These are phyloP conservation scores for Podospora pseudoanserina DNA, from an alignment of 495 filamentous ascomycete species.

Conservation along the genomic window DNA sequence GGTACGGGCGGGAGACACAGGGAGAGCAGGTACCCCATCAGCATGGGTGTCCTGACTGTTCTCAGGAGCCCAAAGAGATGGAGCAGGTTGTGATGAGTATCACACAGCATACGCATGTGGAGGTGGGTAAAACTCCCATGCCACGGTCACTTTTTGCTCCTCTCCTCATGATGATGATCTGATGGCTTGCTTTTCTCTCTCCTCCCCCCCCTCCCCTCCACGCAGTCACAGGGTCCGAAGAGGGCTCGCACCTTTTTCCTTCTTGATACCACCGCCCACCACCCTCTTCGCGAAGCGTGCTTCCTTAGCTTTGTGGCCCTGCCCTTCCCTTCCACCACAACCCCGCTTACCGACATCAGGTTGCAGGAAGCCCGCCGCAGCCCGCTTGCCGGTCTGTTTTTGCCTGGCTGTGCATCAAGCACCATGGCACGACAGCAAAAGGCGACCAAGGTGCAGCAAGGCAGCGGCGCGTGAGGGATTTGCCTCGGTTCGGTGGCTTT, in stretches of 20 bases:
- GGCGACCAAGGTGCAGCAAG: neutral
- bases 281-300: neutral
- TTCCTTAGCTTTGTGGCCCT: neutral
- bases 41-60: constrained; percentile 1
- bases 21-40: constrained; percentile 21
- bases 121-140: neutral
- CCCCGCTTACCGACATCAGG: constrained; percentile 1
- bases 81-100: neutral
- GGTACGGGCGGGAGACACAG: constrained; percentile 7
- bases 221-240: constrained; percentile 12
- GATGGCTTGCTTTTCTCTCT: neutral
- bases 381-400: neutral
- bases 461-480: neutral
- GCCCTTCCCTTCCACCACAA: neutral
- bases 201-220: neutral
- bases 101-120: no score
- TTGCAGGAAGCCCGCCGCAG: neutral
- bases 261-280: neutral
- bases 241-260: neutral
- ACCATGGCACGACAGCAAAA: neutral
- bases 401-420: neutral
- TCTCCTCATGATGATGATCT: neutral
- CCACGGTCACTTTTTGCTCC: no score
- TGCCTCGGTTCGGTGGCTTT: constrained; percentile 1
- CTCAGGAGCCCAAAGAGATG: neutral